Conservation (phyloP, 345 rosid species). For the Dovyalis caffra region DNA sequence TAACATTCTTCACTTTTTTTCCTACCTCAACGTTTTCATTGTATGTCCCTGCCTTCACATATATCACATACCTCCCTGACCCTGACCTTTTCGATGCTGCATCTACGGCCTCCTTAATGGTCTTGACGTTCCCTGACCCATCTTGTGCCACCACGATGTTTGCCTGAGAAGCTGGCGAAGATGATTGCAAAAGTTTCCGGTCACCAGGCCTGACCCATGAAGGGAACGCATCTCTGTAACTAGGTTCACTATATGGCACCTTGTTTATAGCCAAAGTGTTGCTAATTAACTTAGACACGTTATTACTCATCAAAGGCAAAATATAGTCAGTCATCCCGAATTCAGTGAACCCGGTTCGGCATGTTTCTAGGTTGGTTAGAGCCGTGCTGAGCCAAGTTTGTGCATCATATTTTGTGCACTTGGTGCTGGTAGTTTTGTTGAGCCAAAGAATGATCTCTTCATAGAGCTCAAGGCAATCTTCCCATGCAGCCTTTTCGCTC, state of each 20-base stretch:
- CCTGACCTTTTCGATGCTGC: conserved; percentile 34
- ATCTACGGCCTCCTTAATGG: conserved; percentile 35
- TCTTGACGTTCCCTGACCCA: conserved; percentile 37
- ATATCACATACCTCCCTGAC: conserved; percentile 28
- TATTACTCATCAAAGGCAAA: conserved; percentile 32
- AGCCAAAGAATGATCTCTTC: conserved; percentile 20
- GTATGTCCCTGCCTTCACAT: conserved; percentile 32
- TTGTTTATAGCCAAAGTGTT: conserved; percentile 38
- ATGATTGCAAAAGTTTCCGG: conserved; percentile 35
- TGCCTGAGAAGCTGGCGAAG: conserved; percentile 22
- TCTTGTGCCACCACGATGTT: conserved; percentile 46
- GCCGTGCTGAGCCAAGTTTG: conserved; percentile 53
- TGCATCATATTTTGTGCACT: conserved; percentile 25
- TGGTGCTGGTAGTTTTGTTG: conserved; percentile 23
- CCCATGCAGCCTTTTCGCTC: conserved; percentile 36
- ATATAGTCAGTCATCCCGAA: conserved; percentile 35
- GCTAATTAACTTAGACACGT: conserved; percentile 39
- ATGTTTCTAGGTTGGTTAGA: conserved; percentile 38
- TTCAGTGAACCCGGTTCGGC: conserved; percentile 38
- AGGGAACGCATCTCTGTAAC: conserved; percentile 24
- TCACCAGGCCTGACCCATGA: conserved; percentile 37
- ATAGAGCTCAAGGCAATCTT: conserved; percentile 32
- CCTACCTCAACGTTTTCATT: conserved; percentile 32
- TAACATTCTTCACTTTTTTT: conserved; percentile 28
- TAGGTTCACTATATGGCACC: conserved; percentile 2